These are phyloP conservation scores for Penicillium sp. DNA, from an alignment of 2,329 filamentous ascomycete species.

Conservation along the genomic window DNA sequence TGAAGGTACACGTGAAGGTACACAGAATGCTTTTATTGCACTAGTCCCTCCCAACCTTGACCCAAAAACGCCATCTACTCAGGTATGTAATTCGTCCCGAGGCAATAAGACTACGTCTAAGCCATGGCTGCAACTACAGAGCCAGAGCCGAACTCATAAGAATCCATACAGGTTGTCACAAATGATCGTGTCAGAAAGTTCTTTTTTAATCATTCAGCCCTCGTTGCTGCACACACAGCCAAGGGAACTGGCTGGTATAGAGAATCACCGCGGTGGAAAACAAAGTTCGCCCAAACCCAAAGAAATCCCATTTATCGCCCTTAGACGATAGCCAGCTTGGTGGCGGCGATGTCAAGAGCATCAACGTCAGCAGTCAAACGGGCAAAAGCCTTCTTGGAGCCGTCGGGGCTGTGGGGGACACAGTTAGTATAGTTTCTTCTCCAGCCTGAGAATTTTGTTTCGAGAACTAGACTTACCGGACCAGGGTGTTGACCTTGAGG, in stretches of 20 bases:
- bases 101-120: background rate
- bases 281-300: conserved; percentile 48
- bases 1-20: background rate
- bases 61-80: background rate
- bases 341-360: conserved; percentile 97
- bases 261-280: conserved; percentile 43
- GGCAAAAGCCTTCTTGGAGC: conserved; percentile 98
- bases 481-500: conserved; percentile 99
- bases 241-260: conserved; percentile 36
- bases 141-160: background rate
- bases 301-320: conserved; percentile 34
- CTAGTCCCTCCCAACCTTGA: background rate
- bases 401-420: conserved; percentile 68
- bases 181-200: conserved; percentile 27
- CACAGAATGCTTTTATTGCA: background rate
- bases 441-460: background rate
- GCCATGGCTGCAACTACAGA: background rate
- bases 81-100: background rate
- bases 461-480: conserved; percentile 64
- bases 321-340: conserved; percentile 98
- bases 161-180: conserved; percentile 1
- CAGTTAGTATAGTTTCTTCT: conserved; percentile 9
- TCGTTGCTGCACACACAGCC: conserved; percentile 32
- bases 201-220: conserved; percentile 41
- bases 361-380: conserved; percentile 95